Conservation (phyloP, 83 land plant genomes). For the Isoetes engelmannii region DNA sequence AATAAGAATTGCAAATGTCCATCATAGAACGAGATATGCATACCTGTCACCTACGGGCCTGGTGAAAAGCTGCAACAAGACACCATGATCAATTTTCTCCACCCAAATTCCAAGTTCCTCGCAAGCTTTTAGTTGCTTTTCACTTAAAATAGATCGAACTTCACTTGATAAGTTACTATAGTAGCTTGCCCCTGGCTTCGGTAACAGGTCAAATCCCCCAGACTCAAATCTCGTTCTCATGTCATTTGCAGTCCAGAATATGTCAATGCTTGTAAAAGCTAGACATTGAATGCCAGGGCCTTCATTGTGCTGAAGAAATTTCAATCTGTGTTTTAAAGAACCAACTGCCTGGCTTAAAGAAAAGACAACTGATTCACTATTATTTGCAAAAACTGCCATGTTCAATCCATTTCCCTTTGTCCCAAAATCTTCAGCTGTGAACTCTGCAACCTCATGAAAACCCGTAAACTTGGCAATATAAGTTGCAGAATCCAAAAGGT, state of each 20-base stretch:
- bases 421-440: constrained; percentile 91
- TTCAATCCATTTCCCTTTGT: constrained; percentile 91
- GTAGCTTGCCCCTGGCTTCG: constrained; percentile 84
- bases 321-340: constrained; percentile 87
- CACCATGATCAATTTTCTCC: constrained; percentile 93
- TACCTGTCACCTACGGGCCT: constrained; percentile 99
- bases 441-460: constrained; percentile 95
- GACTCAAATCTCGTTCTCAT: constrained; percentile 54
- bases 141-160: constrained; percentile 60
- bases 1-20: too few species aligned
- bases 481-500: constrained; percentile 45
- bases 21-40: too few species aligned
- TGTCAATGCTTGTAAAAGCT: constrained; percentile 66
- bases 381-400: constrained; percentile 85
- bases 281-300: constrained; percentile 94
- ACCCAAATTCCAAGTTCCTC: constrained; percentile 90
- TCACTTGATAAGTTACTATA: constrained; percentile 60
- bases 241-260: constrained; percentile 67
- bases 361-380: constrained; percentile 77
- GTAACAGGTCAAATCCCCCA: constrained; percentile 98
- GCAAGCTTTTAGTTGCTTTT: constrained; percentile 78
- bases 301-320: constrained; percentile 89
- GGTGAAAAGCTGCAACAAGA: constrained; percentile 93
- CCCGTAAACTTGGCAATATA: constrained; percentile 76
- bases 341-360: constrained; percentile 87